Evolutionary conservation across 345 rosid genomes (phyloP), one percentile per base, ranked within the genome.

Genomic region (Melastoma malabathricum): DNA sequence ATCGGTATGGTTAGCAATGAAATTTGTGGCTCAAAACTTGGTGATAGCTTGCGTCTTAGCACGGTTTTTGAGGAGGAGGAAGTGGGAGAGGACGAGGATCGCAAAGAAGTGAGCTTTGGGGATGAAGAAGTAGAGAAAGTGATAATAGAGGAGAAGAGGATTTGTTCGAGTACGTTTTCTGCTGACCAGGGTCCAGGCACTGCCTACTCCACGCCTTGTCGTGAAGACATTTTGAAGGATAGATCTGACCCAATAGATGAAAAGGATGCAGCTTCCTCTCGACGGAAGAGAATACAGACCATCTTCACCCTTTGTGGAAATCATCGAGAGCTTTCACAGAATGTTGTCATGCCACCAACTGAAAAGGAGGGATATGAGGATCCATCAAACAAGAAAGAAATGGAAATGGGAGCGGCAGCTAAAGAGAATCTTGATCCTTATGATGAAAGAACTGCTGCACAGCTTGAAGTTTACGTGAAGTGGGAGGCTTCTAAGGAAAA

Each of bases 291-390:
- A 56, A 87, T 92, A 46, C 93, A 92, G 46, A 92, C 75, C 51
- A 87, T 92, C 34, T 92, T 92, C 59, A 87, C 96, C 1, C 89
- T 92, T 7, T 92, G 98, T 57, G 98, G 98, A 20, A 87, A 87
- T 74, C 69, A 87, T 51, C 79, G 98, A 68, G 96, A 87, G 79
- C 68, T 90, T 14, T 76, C 73, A 57, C 92, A 86, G 46, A 78
- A 83, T 48, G 54, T 23, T 16, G 79, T 64, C 51, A 73, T 70
- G 13, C 83, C 76, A 31, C 27, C 52, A 29, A 29, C 38, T 10
- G 38, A 29, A 29, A 29, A 1, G 38, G 8, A 29, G 38, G 38
- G 38, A 29, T 29, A 29, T 10, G 38, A 29, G 9, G 38, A 29
- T 10, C 38, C 6, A 10, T 4, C 38, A 10, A 29, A 29, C 38